These are phyloP conservation scores for Psilocybe sp. DNA, from an alignment of 768 basidiomycete species.

Conservation along the genomic window DNA sequence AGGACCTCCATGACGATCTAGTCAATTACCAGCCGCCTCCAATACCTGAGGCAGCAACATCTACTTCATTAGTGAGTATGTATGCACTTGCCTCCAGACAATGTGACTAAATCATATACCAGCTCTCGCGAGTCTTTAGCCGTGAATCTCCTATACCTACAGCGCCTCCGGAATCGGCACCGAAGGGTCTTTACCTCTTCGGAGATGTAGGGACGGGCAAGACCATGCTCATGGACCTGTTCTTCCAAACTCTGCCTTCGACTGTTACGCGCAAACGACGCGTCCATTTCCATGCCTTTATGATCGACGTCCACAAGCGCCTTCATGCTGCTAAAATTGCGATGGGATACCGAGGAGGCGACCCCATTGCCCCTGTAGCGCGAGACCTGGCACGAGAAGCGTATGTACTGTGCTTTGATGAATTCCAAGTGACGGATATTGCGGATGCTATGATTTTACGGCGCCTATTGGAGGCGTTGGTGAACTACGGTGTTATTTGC, in stretches of 20 bases:
- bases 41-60: slow-evolving; percentile 41
- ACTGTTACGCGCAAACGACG: slow-evolving; percentile 72
- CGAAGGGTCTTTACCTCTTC: slow-evolving; percentile 91
- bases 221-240: slow-evolving; percentile 99
- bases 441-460: slow-evolving; percentile 98
- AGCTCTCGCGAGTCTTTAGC: slow-evolving; percentile 49
- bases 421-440: slow-evolving; percentile 98
- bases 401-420: slow-evolving; percentile 90
- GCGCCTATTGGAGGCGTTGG: slow-evolving; percentile 80
- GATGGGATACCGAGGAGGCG: slow-evolving; percentile 66
- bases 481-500: slow-evolving; percentile 87
- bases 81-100: slow-evolving; percentile 2
- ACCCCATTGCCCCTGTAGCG: slow-evolving; percentile 86
- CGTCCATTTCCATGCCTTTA: slow-evolving; percentile 98
- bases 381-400: slow-evolving; percentile 83
- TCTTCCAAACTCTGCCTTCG: slow-evolving; percentile 78
- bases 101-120: slow-evolving; percentile 16
- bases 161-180: slow-evolving; percentile 50
- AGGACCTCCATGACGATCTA: slow-evolving; percentile 75
- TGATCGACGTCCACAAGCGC: slow-evolving; percentile 97
- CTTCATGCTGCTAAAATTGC: slow-evolving; percentile 77
- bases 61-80: slow-evolving; percentile 38
- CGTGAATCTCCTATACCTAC: slow-evolving; percentile 33
- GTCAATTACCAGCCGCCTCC: slow-evolving; percentile 66
- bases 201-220: slow-evolving; percentile 98